Evolutionary conservation across 2,329 filamentous ascomycete species (phyloP).

Genomic region (Diaporthe eres): DNA sequence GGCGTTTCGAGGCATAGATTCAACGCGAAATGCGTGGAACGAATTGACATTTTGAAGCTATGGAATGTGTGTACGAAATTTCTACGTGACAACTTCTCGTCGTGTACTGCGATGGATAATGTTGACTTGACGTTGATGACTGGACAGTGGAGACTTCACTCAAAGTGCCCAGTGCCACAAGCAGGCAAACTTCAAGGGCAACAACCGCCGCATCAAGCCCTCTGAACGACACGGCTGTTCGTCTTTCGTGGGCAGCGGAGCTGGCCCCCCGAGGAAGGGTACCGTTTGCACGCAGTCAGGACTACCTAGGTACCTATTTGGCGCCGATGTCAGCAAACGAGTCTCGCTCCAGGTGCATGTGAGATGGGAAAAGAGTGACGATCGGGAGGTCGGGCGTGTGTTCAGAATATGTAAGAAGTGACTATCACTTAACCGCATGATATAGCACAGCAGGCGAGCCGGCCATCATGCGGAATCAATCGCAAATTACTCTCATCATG

Average conservation of each 20-base stretch:
- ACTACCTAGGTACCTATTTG: constrained; percentile 26
- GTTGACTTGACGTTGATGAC: not conserved
- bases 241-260: no score
- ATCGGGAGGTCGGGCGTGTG: constrained; percentile 42
- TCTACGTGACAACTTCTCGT: not conserved
- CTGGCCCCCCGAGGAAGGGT: not conserved
- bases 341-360: not conserved
- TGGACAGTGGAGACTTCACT: not conserved
- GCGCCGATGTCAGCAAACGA: constrained; percentile 24
- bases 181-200: not conserved
- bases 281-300: not conserved
- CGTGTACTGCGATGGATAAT: not conserved
- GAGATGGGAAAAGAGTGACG: not conserved
- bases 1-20: constrained; percentile 38
- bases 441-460: constrained; percentile 93
- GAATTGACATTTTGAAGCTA: not conserved
- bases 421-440: constrained; percentile 86
- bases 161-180: not conserved
- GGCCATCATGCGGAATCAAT: constrained; percentile 90
- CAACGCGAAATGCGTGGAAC: not conserved
- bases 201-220: no score
- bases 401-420: constrained; percentile 99
- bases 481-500: constrained; percentile 99
- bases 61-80: not conserved
- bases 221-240: not conserved